Base-by-base conservation (phyloP, 2,329 filamentous ascomycete genomes). In the Setomelanomma holmii region DNA sequence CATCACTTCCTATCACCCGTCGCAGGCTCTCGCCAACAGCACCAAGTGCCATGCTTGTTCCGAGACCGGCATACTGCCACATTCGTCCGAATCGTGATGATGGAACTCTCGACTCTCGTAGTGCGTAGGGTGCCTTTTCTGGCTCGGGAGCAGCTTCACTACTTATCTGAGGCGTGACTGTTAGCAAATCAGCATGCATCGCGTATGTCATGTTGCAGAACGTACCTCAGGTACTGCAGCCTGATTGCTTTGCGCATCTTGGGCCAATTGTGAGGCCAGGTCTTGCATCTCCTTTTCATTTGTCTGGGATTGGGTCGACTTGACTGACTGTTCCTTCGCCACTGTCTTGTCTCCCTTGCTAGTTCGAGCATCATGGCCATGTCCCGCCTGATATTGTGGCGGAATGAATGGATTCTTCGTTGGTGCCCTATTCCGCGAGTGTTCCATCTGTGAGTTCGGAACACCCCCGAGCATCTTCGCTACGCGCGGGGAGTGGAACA, bases 1-100 rank as follows among this genome's bases (percentile, higher is more conserved):
- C 73, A 48, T 84, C 80, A 48, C 87, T 84, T 5, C 91, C 90
- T 30, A 93, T 87, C 2, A 88, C 87, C 53, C 93, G 86, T 69
- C 90, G 90, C 60, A 99, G 78, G 45, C 89, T 85, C 74, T 99
- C 95, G 1, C 87, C 89, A 54, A 97, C 86, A 22, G 93, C 93
- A 1, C 95, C 95, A 65, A 96, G 90, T 6, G 96, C 86, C 93
- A 99, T 96, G 40, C 93, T 96, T 1, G 92, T 93, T 21, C 92
- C 95, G 4, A 99, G 83, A 0, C 95, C 92, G 49, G 91, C 86
- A 71, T 98, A 99, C 75, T 99, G 96, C 90, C 93, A 97, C 20
- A 99, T 78, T 49, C 95, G 85, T 38, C 93, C 89, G 45, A 99
- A 77, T 4, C 95, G 87, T 6, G 92, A 91, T 0, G 95, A 90